Conservation (phyloP, 768 basidiomycete genomes). For the Tremella mesenterica region DNA sequence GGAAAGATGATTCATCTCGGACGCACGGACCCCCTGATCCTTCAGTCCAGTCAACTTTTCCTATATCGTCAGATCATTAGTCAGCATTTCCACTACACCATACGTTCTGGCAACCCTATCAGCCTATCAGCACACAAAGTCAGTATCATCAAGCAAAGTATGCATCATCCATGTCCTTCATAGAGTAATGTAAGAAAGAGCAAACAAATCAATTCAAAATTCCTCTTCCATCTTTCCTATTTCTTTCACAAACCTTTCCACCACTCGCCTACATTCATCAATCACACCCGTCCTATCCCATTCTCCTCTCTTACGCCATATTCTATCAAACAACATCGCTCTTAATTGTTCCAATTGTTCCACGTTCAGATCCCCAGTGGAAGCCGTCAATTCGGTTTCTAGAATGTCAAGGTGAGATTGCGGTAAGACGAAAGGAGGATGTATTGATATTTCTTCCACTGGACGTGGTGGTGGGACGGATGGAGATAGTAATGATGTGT, state of each 20-base stretch:
- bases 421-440: conserved; percentile 66
- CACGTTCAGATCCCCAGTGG: conserved; percentile 59
- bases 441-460: conserved; percentile 45
- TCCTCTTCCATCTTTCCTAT: conserved; percentile 41
- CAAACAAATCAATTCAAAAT: too few species aligned
- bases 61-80: too few species aligned
- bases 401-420: conserved; percentile 52
- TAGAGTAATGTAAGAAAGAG: too few species aligned
- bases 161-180: too few species aligned
- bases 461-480: conserved; percentile 1
- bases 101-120: too few species aligned
- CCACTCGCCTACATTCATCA: conserved; percentile 52
- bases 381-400: conserved; percentile 47
- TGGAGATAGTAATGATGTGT: not conserved
- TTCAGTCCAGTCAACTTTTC: too few species aligned
- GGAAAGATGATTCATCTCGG: too few species aligned
- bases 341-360: conserved; percentile 92
- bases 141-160: too few species aligned
- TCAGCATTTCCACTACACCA: too few species aligned
- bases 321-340: conserved; percentile 63
- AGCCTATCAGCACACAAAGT: too few species aligned
- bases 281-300: conserved; percentile 74
- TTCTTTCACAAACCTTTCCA: conserved; percentile 61
- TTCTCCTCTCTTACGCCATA: conserved; percentile 73
- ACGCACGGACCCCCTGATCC: too few species aligned